Evolutionary conservation across 495 filamentous ascomycete genomes (phyloP), one percentile per base, ranked within the genome.

Genomic region (Lentithecium fluviatile): DNA sequence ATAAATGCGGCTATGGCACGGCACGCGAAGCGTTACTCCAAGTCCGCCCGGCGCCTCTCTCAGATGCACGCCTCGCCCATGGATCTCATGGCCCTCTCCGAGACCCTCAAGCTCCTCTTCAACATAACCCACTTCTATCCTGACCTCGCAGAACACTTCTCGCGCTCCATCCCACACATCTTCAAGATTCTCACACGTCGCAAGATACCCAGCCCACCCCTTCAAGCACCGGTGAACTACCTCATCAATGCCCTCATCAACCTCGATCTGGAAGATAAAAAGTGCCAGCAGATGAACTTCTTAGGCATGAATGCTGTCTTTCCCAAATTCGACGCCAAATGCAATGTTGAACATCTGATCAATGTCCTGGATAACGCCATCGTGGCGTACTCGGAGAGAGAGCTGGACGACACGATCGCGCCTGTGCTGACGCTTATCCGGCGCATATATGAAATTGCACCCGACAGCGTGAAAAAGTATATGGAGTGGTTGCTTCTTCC

Each of bases 51-150:
- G 25, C 58, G 45, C 42, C 40, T 29, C 40, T 65, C 50, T 20
- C 62, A 52, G 42, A 61, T 29, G 50, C 67, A 52, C 21, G 71
- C 29, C 67, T 77, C 4, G 71, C 84, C 86, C 2, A 88, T 91
- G 78, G 86, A 88, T 56, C 82, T 85, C 60, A 82, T 93, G 79
- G 92, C 91, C 7, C 77, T 98, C 4, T 80, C 77, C 0, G 95
- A 98, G 69, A 90, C 86, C 1, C 75, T 95, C 12, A 96, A 97
- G 69, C 78, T 98, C 43, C 73, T 96, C 6, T 98, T 95, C 76
- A 97, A 96, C 71, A 75, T 96, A 38, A 86, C 84, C 5, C 84
- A 90, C 69, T 83, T 86, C 63, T 86, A 83, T 66, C 82, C 85
- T 0, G 76, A 84, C 51, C 76, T 85, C 12, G 69, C 77, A 21